Conservation (phyloP, 495 filamentous ascomycete genomes). For the Rostrohypoxylon terebratum region DNA sequence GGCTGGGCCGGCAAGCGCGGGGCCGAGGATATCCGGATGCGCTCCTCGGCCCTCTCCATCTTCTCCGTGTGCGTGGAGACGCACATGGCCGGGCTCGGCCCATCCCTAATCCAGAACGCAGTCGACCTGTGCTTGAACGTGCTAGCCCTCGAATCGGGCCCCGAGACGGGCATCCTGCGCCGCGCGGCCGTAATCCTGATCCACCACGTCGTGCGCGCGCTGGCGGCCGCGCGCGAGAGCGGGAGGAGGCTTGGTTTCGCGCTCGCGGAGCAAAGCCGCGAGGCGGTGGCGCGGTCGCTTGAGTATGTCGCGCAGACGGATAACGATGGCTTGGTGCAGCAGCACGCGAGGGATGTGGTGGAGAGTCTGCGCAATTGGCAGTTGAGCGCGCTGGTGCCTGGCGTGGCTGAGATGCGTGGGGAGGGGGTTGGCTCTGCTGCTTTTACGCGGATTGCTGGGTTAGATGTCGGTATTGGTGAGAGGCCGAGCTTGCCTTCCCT, state of each 20-base stretch:
- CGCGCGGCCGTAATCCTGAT: slow-evolving; percentile 78
- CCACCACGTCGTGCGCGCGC: slow-evolving; percentile 71
- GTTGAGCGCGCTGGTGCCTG: slow-evolving; percentile 62
- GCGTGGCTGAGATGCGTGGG: slow-evolving; percentile 21
- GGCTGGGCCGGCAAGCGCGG: slow-evolving; percentile 79
- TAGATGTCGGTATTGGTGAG: slow-evolving; percentile 52
- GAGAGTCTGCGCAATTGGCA: slow-evolving; percentile 80
- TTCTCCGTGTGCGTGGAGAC: slow-evolving; percentile 74
- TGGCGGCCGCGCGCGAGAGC: slow-evolving; percentile 68
- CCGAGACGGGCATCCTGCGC: slow-evolving; percentile 77
- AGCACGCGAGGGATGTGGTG: slow-evolving; percentile 75
- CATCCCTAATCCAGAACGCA: slow-evolving; percentile 64
- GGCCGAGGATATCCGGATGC: slow-evolving; percentile 80
- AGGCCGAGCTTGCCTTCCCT: slow-evolving; percentile 38
- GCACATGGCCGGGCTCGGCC: slow-evolving; percentile 70
- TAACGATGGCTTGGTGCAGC: slow-evolving; percentile 76
- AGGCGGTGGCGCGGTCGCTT: slow-evolving; percentile 72
- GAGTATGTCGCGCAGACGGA: slow-evolving; percentile 75
- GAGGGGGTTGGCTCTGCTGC: slow-evolving; percentile 26
- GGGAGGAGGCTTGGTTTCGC: slow-evolving; percentile 69
- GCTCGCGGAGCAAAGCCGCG: slow-evolving; percentile 69
- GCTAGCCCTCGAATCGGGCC: slow-evolving; percentile 70
- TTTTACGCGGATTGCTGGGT: slow-evolving; percentile 57
- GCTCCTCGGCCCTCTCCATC: slow-evolving; percentile 82
- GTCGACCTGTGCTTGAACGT: slow-evolving; percentile 76